phyloP scores from a whole-genome alignment of 1,284 basidiomycete species.

The Leccinum subrobustum region DNA sequence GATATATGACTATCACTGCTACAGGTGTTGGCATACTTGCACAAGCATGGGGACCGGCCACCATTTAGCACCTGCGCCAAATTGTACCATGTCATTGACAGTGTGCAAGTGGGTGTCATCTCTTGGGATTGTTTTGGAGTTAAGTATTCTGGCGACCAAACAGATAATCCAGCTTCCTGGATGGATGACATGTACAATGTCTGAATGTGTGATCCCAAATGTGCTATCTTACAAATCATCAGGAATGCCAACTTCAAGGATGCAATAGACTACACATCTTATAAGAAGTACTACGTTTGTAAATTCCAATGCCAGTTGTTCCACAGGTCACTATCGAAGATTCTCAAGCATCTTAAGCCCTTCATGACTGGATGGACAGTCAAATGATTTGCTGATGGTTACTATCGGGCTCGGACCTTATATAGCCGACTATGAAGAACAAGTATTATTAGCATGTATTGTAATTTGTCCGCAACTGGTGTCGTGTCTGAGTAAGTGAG shows the following conservation, averaged over 20 bases:
- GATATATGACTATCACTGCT: too few relatives aligned
- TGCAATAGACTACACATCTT: background rate
- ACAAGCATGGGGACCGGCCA: background rate
- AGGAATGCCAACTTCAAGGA: background rate
- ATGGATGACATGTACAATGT: background rate
- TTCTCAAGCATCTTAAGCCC: background rate
- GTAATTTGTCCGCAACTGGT: background rate
- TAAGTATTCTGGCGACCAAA: background rate
- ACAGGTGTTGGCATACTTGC: background rate
- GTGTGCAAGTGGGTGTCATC: background rate
- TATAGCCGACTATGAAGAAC: slow-evolving; percentile 1
- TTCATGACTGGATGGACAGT: background rate
- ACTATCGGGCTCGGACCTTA: background rate
- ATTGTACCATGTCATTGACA: background rate
- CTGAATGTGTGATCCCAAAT: background rate
- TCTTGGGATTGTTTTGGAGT: background rate
- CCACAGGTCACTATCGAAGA: background rate
- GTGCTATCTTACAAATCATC: background rate
- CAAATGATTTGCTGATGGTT: background rate
- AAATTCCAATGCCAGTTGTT: background rate
- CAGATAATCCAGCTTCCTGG: background rate
- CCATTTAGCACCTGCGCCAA: background rate
- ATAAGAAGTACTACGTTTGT: background rate
- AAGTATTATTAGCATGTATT: background rate
- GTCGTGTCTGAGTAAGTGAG: background rate